phyloP scores from a whole-genome alignment of 371 early-diverging fungal genomes.

The Apophysomyces variabilis region DNA sequence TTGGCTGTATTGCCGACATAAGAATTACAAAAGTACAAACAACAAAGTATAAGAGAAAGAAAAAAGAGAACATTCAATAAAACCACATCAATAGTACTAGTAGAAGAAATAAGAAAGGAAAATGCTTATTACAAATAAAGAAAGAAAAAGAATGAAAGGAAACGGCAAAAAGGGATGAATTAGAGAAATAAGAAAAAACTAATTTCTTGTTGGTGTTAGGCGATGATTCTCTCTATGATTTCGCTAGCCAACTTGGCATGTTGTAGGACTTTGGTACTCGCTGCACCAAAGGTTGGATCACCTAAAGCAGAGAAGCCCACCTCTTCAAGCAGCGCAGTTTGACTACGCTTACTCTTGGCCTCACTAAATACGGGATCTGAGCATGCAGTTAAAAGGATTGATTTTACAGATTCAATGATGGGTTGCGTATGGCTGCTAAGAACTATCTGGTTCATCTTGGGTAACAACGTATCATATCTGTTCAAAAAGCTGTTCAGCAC shows the following conservation, averaged over 20 bases:
- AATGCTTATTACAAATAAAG: constrained; percentile 7
- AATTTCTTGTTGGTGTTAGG: constrained; percentile 18
- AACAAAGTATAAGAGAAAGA: neutral
- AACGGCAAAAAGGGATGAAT: neutral
- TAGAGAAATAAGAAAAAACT: neutral
- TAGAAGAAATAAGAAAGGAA: neutral
- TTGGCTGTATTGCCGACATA: too few species aligned
- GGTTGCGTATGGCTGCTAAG: constrained; percentile 66
- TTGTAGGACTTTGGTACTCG: constrained; percentile 48
- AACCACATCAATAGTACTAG: constrained; percentile 5
- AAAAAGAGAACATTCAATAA: neutral
- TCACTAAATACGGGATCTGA: constrained; percentile 63
- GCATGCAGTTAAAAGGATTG: constrained; percentile 71
- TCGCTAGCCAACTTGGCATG: constrained; percentile 66
- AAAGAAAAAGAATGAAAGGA: neutral
- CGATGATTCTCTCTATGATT: constrained; percentile 66
- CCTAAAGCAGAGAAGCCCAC: constrained; percentile 55
- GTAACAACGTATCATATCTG: constrained; percentile 68
- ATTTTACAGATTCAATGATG: constrained; percentile 70
- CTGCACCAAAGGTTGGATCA: constrained; percentile 51
- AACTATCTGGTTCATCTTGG: constrained; percentile 75
- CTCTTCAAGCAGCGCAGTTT: constrained; percentile 58
- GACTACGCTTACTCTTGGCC: constrained; percentile 47
- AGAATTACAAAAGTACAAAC: too few species aligned
- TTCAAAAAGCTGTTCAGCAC: neutral